Base-by-base conservation (phyloP, 768 basidiomycete species). In the Cystobasidium onofrii region DNA sequence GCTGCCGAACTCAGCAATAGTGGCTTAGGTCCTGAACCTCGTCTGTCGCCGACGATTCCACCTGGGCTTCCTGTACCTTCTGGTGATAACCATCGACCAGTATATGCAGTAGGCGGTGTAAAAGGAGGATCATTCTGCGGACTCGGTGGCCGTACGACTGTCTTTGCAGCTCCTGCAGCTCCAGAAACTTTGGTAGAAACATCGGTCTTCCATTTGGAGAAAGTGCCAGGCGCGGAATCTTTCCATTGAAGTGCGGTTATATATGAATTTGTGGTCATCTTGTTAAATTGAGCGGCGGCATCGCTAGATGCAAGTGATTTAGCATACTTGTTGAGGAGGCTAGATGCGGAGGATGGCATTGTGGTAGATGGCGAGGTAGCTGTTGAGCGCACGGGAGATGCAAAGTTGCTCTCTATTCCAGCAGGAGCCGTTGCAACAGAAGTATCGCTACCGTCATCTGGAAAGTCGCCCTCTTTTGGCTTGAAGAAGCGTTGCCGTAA, bases 121-220 rank as follows among this genome's bases (percentile, higher is more conserved):
- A 71, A 71, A 34, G 69, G 69, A 9, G 69, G 69, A 71, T 71
- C 69, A 25, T n/a, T 71, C 17, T 71, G 50, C 25, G 69, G 69
- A 29, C 69, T 71, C 12, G 69, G 69, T 25, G 69, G 69, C 13
- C 69, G 50, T 12, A 71, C 55, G 15, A 39, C 50, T 10, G 69
- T 60, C 39, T 71, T 71, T 60, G 69, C 69, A 6, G 69, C 69
- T 27, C 55, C 69, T 7, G 69, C 69, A 7, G 69, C 69, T n/a
- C 69, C 69, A 39, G 69, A 33, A 1, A 71, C 54, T 18, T 44
- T 31, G 20, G 52, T 43, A 7, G 50, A 31, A n/a, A 71, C 36
- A 34, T 71, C 69, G 33, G 69, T 20, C 17, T 33, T 33, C 52
- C 52, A 57, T 39, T 71, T 36, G 2, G 69, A 31, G 25, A 71